Evolutionary conservation across 1,284 basidiomycete genomes (phyloP).

Genomic region (Ceratobasidium theobromae): DNA sequence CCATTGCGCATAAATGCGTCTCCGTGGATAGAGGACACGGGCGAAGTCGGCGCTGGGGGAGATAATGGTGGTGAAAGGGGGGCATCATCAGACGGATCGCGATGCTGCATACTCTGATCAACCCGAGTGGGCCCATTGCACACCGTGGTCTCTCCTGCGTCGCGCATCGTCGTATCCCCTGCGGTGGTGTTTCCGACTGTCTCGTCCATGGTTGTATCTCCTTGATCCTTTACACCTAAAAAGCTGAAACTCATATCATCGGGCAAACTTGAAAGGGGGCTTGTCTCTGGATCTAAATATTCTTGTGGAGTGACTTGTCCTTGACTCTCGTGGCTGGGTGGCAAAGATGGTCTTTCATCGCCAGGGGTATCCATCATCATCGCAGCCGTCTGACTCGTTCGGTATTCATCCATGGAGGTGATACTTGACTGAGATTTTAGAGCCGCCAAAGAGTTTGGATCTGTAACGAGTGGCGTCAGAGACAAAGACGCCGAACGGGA

Average conservation of each 20-base stretch:
- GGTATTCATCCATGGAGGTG: constrained; percentile 10
- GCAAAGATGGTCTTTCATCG: constrained; percentile 2
- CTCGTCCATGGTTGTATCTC: not conserved
- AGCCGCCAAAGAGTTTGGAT: not conserved
- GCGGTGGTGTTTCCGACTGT: not conserved
- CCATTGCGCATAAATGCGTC: not conserved
- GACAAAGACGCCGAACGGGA: not conserved
- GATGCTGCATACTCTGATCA: constrained; percentile 10
- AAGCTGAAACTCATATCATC: constrained; percentile 24
- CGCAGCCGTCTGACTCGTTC: not conserved
- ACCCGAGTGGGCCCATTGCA: not conserved
- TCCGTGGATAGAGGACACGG: constrained; percentile 13
- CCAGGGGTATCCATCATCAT: constrained; percentile 10
- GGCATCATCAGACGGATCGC: not conserved
- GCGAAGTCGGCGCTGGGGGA: constrained; percentile 11
- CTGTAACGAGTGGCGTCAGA: constrained; percentile 15
- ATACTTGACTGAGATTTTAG: constrained; percentile 1
- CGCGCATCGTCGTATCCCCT: not conserved
- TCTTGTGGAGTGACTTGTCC: not conserved
- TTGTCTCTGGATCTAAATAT: constrained; percentile 1
- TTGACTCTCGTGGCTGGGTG: not conserved
- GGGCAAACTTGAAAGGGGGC: constrained; percentile 17
- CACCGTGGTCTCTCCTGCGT: not conserved
- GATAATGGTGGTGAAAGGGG: constrained; percentile 6
- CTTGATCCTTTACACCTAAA: not conserved